Percentiles rank a stretch among this genome's conserved stretches.
These are phyloP conservation scores for Hanseniaspora valbyensis DNA, from an alignment of 805 yeast species.

Conservation along the genomic window DNA sequence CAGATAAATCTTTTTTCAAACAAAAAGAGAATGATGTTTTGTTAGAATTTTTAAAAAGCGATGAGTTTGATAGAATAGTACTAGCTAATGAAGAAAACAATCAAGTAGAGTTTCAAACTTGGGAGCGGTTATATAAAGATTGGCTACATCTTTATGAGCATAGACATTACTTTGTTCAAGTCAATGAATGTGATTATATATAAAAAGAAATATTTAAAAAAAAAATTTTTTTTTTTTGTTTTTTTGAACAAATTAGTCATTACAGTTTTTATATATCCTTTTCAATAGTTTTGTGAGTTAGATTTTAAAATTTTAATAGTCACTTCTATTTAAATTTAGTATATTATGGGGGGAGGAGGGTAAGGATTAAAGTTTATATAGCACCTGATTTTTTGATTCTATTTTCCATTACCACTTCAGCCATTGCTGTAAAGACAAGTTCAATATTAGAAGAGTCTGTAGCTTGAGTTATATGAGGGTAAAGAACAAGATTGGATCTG, in stretches of 20 bases:
- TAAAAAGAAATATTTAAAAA: not conserved
- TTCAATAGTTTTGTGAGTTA: too few species aligned
- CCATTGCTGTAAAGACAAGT: conserved; percentile 73
- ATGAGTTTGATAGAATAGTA: not conserved
- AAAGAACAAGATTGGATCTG: conserved; percentile 66
- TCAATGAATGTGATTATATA: conserved; percentile 27
- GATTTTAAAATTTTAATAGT: not conserved
- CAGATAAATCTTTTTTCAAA: not conserved
- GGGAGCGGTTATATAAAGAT: conserved; percentile 14
- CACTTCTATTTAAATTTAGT: not conserved
- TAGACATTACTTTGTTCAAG: conserved; percentile 30
- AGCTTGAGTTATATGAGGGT: conserved; percentile 90
- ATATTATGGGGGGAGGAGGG: not conserved
- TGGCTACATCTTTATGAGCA: conserved; percentile 31
- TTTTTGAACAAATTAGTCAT: not conserved
- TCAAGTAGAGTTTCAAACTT: not conserved
- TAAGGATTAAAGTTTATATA: conserved; percentile 30
- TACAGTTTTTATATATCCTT: too few species aligned
- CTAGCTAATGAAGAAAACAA: not conserved
- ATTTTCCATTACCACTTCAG: conserved; percentile 68
- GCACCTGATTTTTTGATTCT: conserved; percentile 67
- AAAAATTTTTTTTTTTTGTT: not conserved
- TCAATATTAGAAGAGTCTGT: conserved; percentile 85
- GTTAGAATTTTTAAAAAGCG: not conserved
- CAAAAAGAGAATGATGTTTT: not conserved